Evolutionary conservation across 768 basidiomycete genomes (phyloP), one percentile per base, ranked within the genome.

Genomic region (Boletus vermiculosoides): DNA sequence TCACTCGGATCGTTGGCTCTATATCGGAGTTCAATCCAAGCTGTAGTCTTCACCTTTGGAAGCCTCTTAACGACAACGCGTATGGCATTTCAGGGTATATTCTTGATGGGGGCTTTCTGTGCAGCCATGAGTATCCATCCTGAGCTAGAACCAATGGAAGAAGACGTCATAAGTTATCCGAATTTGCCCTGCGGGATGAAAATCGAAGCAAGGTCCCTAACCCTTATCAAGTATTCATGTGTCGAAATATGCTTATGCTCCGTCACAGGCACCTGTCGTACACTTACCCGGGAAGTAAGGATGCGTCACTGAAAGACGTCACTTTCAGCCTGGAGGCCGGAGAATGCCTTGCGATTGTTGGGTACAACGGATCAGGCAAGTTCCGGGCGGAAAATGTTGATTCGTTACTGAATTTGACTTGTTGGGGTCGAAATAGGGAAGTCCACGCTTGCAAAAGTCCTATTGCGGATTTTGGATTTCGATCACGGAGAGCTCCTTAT

Each of bases 81-180:
- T 55, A 85, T 87, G 84, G 84, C 85, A n/a, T 92, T 88, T 64
- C 92, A 95, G 70, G 83, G 85, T 33, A 80, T 94, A 49, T 94
- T 95, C 74, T 77, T 92, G 57, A 87, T 94, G 84, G 88, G 87
- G 47, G 91, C 92, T 8, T 94, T 92, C 67, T 85, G 83, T 64
- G 90, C 90, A 45, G 86, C 88, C 47, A 85, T 84, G 77, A 79
- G 81, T 61, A 73, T 92, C 58, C 81, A 83, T 60, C 88, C 88
- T 28, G 79, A 79, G 60, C 70, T 93, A 39, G 82, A 87, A 59
- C 90, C 90, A 33, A 73, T 72, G 50, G 74, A 80, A 28, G 81
- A 84, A 49, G 79, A 84, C 47, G 65, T 69, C 25, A 73, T 80
- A 40, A 72, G 67, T 31, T 92, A 86, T 67, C 72, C 70, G 48